These are phyloP conservation scores for Westerdykella ornata DNA, from an alignment of 2,329 filamentous ascomycete species.

Conservation along the genomic window DNA sequence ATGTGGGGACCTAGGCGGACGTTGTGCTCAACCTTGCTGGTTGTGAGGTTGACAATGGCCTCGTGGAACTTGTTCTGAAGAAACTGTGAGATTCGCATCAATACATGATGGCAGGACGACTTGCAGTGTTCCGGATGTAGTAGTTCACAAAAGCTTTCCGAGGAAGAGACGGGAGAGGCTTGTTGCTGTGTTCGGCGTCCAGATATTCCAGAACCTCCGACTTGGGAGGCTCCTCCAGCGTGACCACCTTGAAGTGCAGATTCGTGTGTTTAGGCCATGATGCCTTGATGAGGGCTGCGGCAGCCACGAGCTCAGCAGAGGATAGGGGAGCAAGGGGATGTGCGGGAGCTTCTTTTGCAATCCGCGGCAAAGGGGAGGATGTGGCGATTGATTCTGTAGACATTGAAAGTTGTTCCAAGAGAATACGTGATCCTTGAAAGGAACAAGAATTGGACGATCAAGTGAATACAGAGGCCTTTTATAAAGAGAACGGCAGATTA, in stretches of 20 bases:
- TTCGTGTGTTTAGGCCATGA: constrained; percentile 52
- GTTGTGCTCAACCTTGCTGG: constrained; percentile 49
- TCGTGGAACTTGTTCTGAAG: constrained; percentile 56
- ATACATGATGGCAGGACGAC: constrained; percentile 21
- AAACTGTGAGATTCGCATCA: not conserved
- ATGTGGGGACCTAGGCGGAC: constrained; percentile 52
- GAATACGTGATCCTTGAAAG: no score
- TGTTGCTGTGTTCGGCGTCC: constrained; percentile 54
- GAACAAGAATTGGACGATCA: no score
- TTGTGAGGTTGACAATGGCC: constrained; percentile 51
- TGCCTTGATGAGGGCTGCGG: constrained; percentile 45
- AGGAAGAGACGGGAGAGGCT: constrained; percentile 46
- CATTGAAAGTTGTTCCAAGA: constrained; percentile 14
- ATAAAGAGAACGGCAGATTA: no score
- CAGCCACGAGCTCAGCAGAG: constrained; percentile 50
- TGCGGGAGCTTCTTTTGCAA: constrained; percentile 18
- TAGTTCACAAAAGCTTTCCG: constrained; percentile 53
- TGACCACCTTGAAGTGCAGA: constrained; percentile 61
- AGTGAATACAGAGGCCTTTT: no score
- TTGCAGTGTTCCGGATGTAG: constrained; percentile 54
- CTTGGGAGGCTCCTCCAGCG: constrained; percentile 59
- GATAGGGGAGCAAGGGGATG: constrained; percentile 58
- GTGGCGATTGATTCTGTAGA: constrained; percentile 24
- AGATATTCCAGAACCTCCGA: constrained; percentile 53
- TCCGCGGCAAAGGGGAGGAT: constrained; percentile 12